Conservation (phyloP, 345 rosid genomes). For the Pistacia atlantica region DNA sequence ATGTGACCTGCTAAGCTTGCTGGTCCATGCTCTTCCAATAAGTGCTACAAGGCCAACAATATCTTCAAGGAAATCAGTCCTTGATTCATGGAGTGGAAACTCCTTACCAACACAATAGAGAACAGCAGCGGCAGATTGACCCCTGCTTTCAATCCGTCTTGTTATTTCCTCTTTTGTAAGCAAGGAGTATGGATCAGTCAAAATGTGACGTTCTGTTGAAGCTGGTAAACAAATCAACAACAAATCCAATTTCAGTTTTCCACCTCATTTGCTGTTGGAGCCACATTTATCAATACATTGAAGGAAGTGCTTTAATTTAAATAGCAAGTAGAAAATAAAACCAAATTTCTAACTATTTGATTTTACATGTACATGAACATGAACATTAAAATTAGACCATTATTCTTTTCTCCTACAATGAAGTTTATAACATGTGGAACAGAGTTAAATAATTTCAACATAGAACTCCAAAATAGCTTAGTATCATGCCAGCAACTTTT, state of each 20-base stretch:
- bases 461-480: no score
- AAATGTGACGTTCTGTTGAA: slow-evolving; percentile 34
- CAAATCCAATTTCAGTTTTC: background rate
- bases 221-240: slow-evolving; percentile 28
- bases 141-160: slow-evolving; percentile 38
- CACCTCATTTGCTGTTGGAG: background rate
- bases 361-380: no score
- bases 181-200: slow-evolving; percentile 23
- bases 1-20: slow-evolving; percentile 56
- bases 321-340: no score
- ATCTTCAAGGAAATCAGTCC: slow-evolving; percentile 23
- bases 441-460: no score
- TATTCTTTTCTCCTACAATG: no score
- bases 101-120: slow-evolving; percentile 34
- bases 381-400: no score
- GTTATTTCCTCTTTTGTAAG: slow-evolving; percentile 45
- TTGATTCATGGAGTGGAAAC: slow-evolving; percentile 10
- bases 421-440: no score
- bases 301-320: no score
- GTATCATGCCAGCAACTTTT: no score
- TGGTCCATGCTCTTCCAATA: slow-evolving; percentile 53
- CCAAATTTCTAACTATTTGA: no score
- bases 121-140: slow-evolving; percentile 48
- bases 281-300: no score
- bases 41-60: slow-evolving; percentile 57